Evolutionary conservation across 352 stramenopile genomes (phyloP).

Genomic region (Pythium inflatum): DNA sequence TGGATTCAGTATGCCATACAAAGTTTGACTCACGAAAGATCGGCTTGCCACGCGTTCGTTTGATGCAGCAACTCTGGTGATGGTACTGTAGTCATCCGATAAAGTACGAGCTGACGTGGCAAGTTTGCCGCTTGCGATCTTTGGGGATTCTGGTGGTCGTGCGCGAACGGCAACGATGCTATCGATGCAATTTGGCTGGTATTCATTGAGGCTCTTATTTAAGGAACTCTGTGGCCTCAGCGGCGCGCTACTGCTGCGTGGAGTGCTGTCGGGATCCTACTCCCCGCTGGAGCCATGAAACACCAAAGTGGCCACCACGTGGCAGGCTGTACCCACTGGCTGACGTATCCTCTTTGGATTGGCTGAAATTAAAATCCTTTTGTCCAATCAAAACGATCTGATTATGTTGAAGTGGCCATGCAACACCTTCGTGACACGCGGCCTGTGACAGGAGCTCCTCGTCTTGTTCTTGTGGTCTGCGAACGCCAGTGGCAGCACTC

Average conservation of each 20-base stretch:
- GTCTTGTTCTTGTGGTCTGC: conserved; percentile 22
- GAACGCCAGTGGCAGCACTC: too few species aligned
- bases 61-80: too few species aligned
- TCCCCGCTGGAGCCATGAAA: too few species aligned
- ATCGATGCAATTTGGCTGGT: too few species aligned
- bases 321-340: conserved; percentile 12
- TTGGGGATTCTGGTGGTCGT: background rate
- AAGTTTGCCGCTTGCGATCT: background rate
- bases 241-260: too few species aligned
- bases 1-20: conserved; percentile 37
- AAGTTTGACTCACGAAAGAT: conserved; percentile 18
- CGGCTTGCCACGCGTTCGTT: conserved; percentile 44
- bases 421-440: conserved; percentile 25
- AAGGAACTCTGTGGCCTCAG: too few species aligned
- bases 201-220: too few species aligned
- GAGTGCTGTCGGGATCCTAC: too few species aligned
- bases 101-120: conserved; percentile 36
- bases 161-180: background rate
- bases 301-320: conserved; percentile 19
- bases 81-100: too few species aligned
- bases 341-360: conserved; percentile 30
- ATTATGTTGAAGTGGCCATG: conserved; percentile 19
- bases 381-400: background rate
- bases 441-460: background rate
- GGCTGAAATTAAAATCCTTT: conserved; percentile 12